These are phyloP conservation scores for Jacaranda copaia DNA, from an alignment of 257 asterid genomes.

Conservation along the genomic window DNA sequence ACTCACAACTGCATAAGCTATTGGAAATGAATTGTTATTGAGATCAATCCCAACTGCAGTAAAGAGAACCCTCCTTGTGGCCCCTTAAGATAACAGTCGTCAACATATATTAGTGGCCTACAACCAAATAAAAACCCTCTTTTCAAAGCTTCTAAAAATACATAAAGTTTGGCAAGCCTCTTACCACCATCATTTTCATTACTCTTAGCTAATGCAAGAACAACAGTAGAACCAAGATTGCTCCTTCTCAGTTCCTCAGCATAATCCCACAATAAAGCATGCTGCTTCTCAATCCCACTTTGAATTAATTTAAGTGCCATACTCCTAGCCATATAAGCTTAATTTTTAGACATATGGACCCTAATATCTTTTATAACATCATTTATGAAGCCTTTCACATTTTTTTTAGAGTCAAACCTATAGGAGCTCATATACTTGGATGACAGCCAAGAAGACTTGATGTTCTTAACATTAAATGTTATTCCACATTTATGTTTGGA, in stretches of 20 bases:
- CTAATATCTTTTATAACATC: background rate
- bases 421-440: background rate
- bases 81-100: background rate
- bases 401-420: background rate
- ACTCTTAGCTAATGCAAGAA: background rate
- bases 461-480: background rate
- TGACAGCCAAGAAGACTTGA: background rate
- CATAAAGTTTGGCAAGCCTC: background rate
- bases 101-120: background rate
- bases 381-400: background rate
- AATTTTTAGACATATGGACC: background rate
- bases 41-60: background rate
- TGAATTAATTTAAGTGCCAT: background rate
- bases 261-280: background rate
- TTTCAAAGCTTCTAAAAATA: background rate
- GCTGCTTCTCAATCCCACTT: background rate
- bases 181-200: background rate
- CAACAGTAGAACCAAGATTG: background rate
- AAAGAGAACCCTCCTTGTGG: background rate
- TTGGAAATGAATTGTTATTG: background rate
- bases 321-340: background rate
- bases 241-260: background rate
- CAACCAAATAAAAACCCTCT: background rate
- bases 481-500: too few relatives aligned
- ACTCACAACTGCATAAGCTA: background rate